A percentile compares a stretch with the other conserved stretches of the same genome.
Conservation (phyloP, 805 yeast genomes). For the Metschnikowia shivogae region DNA sequence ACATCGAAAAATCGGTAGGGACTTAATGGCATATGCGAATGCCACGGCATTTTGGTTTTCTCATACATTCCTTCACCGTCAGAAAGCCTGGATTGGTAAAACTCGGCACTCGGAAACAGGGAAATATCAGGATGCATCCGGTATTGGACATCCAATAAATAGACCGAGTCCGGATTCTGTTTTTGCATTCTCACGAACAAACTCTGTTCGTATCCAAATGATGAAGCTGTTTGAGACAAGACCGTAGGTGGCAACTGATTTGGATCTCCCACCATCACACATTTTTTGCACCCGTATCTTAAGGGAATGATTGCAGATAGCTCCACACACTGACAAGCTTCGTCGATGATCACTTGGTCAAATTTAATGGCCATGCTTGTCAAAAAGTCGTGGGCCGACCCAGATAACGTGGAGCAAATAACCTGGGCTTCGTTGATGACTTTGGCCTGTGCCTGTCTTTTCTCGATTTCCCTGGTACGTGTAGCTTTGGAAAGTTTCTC, state of each 20-base stretch:
- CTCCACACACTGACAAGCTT: slow-evolving; percentile 97
- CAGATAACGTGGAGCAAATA: slow-evolving; percentile 88
- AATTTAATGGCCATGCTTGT: slow-evolving; percentile 71
- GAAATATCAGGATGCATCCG: slow-evolving; percentile 97
- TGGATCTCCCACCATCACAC: slow-evolving; percentile 98
- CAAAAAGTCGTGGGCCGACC: slow-evolving; percentile 87
- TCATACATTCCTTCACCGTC: slow-evolving; percentile 76
- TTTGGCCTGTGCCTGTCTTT: slow-evolving; percentile 68
- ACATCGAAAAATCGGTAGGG: slow-evolving; percentile 82
- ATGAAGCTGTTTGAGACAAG: slow-evolving; percentile 80
- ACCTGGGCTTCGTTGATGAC: slow-evolving; percentile 73
- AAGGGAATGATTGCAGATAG: slow-evolving; percentile 87
- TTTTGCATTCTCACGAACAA: slow-evolving; percentile 90
- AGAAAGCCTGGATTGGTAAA: slow-evolving; percentile 64
- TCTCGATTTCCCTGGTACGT: slow-evolving; percentile 74
- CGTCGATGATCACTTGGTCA: slow-evolving; percentile 91
- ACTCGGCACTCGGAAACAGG: slow-evolving; percentile 76
- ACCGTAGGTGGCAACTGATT: slow-evolving; percentile 98
- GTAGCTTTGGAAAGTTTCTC: slow-evolving; percentile 64
- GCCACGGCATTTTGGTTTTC: slow-evolving; percentile 73
- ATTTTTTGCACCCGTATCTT: slow-evolving; percentile 81
- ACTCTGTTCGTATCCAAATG: slow-evolving; percentile 79
- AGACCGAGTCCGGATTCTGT: slow-evolving; percentile 53
- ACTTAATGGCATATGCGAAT: slow-evolving; percentile 46
- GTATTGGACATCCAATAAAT: slow-evolving; percentile 83